Evolutionary conservation across 2,329 filamentous ascomycete genomes (phyloP).

Genomic region (Dactylellina cionopaga): DNA sequence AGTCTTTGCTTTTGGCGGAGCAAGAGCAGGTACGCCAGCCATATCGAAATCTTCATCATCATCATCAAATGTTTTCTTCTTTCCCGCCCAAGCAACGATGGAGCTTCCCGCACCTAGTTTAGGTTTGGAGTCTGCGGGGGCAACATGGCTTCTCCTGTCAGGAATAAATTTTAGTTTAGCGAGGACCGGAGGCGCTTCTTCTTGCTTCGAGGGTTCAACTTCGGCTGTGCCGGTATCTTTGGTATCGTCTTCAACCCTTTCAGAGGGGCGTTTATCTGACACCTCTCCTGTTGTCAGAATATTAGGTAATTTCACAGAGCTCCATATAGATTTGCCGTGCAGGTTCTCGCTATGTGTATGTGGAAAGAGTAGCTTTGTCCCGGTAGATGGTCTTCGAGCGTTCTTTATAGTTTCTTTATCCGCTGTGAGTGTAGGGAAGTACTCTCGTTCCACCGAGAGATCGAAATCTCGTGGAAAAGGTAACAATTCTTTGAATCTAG

Average conservation of each 20-base stretch:
- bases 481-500: slow-evolving; percentile 37
- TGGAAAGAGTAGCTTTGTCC: slow-evolving; percentile 26
- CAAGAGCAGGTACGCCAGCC: neutral
- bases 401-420: neutral
- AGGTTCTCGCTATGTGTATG: slow-evolving; percentile 30
- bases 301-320: slow-evolving; percentile 25
- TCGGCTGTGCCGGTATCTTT: slow-evolving; percentile 59
- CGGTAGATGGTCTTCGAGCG: neutral
- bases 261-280: slow-evolving; percentile 2
- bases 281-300: slow-evolving; percentile 31
- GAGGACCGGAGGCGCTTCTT: neutral
- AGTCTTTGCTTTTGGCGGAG: slow-evolving; percentile 30
- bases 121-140: neutral
- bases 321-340: slow-evolving; percentile 35
- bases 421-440: slow-evolving; percentile 20
- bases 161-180: slow-evolving; percentile 15
- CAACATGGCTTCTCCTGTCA: neutral
- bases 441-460: slow-evolving; percentile 29
- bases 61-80: slow-evolving; percentile 47
- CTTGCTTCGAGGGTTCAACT: neutral
- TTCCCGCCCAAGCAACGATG: slow-evolving; percentile 41
- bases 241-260: slow-evolving; percentile 54
- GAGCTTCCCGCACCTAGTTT: slow-evolving; percentile 39
- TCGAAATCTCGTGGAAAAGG: slow-evolving; percentile 27
- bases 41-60: slow-evolving; percentile 29